phyloP scores from a whole-genome alignment of 768 basidiomycete genomes.

The Pulveroboletus ravenelii region DNA sequence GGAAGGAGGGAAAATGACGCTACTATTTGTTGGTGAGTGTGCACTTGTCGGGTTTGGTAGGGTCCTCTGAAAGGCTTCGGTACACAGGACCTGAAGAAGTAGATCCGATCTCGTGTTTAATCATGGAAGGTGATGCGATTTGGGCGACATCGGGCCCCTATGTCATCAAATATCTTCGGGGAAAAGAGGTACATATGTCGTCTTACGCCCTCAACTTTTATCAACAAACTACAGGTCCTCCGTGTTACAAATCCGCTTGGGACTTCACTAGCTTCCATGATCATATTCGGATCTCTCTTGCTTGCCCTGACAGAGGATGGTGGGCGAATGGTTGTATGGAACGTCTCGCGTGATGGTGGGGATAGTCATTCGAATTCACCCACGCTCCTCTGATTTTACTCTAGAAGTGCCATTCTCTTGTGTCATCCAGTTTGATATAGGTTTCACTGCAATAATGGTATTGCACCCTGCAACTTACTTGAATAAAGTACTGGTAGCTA shows the following conservation, averaged over 20 bases:
- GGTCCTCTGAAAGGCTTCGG: conserved; percentile 1
- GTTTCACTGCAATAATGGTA: conserved; percentile 80
- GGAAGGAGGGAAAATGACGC: conserved; percentile 90
- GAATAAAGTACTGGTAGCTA: conserved; percentile 89
- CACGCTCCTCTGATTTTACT: conserved; percentile 11
- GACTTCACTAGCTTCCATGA: conserved; percentile 54
- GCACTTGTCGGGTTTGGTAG: background rate
- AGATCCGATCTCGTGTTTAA: conserved; percentile 67
- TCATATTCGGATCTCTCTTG: conserved; percentile 78
- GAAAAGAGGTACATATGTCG: conserved; percentile 64
- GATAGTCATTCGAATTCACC: conserved; percentile 9
- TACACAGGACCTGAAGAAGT: conserved; percentile 74
- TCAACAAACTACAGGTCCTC: conserved; percentile 36
- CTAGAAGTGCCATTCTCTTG: conserved; percentile 33
- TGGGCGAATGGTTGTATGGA: conserved; percentile 72
- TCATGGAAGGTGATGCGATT: conserved; percentile 80
- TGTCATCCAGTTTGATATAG: conserved; percentile 72
- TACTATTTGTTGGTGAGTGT: conserved; percentile 86
- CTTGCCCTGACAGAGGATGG: conserved; percentile 80
- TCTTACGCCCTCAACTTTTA: background rate
- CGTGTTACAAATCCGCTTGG: conserved; percentile 64
- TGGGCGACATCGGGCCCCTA: conserved; percentile 71
- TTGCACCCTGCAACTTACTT: conserved; percentile 95
- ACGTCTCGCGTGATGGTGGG: conserved; percentile 55
- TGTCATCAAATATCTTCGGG: conserved; percentile 77